These are phyloP conservation scores for Aspergillus leporis DNA, from an alignment of 495 filamentous ascomycete species.

Conservation along the genomic window DNA sequence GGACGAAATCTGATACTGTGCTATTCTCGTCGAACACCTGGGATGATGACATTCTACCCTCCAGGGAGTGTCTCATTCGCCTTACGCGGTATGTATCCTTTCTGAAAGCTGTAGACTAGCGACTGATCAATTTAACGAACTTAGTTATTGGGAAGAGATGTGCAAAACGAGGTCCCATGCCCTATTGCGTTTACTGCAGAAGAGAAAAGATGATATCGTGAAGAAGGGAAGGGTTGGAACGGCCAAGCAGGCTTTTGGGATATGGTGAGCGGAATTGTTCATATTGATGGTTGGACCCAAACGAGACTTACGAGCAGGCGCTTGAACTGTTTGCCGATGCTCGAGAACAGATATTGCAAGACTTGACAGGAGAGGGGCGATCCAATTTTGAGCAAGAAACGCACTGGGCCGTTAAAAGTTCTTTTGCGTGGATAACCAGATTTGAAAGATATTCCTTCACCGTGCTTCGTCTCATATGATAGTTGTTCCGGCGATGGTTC, in stretches of 20 bases:
- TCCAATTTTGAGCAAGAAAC: slow-evolving; percentile 24
- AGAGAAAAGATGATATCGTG: slow-evolving; percentile 27
- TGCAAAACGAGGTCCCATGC: slow-evolving; percentile 22
- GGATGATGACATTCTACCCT: slow-evolving; percentile 37
- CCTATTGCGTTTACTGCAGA: slow-evolving; percentile 34
- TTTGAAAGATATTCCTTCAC: too few relatives aligned
- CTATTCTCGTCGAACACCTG: slow-evolving; percentile 32
- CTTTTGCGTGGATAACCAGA: too few relatives aligned
- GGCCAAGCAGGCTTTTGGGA: slow-evolving; percentile 38
- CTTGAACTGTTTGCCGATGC: slow-evolving; percentile 26
- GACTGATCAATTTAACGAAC: neutral
- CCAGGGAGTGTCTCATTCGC: slow-evolving; percentile 32
- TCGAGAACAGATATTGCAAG: slow-evolving; percentile 18
- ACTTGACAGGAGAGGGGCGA: slow-evolving; percentile 23
- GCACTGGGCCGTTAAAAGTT: slow-evolving; percentile 10
- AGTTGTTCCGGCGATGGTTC: too few relatives aligned
- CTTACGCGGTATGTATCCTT: slow-evolving; percentile 24
- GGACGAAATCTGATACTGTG: slow-evolving; percentile 28
- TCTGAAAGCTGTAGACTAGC: neutral
- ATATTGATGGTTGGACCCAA: slow-evolving; percentile 41
- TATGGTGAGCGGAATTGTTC: slow-evolving; percentile 29
- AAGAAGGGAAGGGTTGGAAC: slow-evolving; percentile 38
- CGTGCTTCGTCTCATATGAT: too few relatives aligned
- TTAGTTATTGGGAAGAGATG: slow-evolving; percentile 31
- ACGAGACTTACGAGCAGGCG: slow-evolving; percentile 30